A percentile compares a stretch with the other conserved stretches of the same genome.
These are phyloP conservation scores for Drechmeria coniospora DNA, from an alignment of 2,329 filamentous ascomycete species.

Conservation along the genomic window DNA sequence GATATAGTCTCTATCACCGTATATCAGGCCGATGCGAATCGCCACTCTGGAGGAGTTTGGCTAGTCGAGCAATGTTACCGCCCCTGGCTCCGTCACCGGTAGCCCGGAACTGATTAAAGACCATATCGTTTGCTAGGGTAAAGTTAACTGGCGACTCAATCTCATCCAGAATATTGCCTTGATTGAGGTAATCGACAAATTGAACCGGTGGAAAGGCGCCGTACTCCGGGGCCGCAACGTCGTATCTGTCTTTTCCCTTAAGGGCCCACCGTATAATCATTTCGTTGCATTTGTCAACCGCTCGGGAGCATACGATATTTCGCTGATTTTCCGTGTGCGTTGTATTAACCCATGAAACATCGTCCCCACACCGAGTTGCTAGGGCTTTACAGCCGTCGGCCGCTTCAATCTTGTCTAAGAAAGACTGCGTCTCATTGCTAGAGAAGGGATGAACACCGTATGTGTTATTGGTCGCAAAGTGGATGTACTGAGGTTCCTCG, in stretches of 20 bases:
- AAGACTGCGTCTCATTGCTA: slow-evolving; percentile 32
- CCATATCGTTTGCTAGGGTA: slow-evolving; percentile 30
- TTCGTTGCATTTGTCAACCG: too few relatives aligned
- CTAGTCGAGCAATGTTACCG: slow-evolving; percentile 44
- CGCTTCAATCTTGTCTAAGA: slow-evolving; percentile 15
- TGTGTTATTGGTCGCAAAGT: slow-evolving; percentile 47
- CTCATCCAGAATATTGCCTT: slow-evolving; percentile 36
- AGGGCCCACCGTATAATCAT: too few relatives aligned
- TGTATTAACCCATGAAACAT: too few relatives aligned
- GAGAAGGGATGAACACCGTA: slow-evolving; percentile 47
- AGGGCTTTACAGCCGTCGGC: slow-evolving; percentile 38
- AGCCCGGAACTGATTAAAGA: slow-evolving; percentile 29
- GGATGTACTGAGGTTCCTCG: slow-evolving; percentile 41
- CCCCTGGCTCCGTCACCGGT: slow-evolving; percentile 51
- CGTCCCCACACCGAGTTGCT: too few relatives aligned
- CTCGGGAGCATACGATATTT: too few relatives aligned
- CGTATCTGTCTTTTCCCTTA: slow-evolving; percentile 44
- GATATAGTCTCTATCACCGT: slow-evolving; percentile 49
- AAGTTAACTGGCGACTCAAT: slow-evolving; percentile 50
- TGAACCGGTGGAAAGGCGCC: slow-evolving; percentile 49
- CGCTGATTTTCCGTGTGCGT: too few relatives aligned
- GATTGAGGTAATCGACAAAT: slow-evolving; percentile 51
- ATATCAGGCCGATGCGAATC: slow-evolving; percentile 58
- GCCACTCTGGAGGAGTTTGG: slow-evolving; percentile 42
- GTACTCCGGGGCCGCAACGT: slow-evolving; percentile 37